phyloP scores from a whole-genome alignment of 176 grass and related monocot genomes.

The Zea luxurians region DNA sequence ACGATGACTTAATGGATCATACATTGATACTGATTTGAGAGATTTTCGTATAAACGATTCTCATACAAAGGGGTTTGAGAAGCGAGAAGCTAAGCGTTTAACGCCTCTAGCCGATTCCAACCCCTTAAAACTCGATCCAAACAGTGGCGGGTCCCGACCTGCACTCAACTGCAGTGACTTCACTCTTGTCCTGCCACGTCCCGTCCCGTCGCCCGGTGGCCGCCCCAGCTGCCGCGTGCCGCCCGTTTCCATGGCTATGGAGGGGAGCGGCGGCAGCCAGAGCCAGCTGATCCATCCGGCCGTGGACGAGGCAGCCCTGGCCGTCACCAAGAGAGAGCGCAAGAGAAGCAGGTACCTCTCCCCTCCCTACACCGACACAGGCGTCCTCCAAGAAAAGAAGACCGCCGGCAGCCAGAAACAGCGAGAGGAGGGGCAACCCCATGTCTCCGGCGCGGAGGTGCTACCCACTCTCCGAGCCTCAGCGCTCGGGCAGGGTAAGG shows the following conservation, averaged over 20 bases:
- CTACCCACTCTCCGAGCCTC: conserved; percentile 29
- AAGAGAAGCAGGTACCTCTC: conserved; percentile 93
- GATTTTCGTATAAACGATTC: too few relatives aligned
- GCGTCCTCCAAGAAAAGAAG: too few relatives aligned
- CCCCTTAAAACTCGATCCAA: too few relatives aligned
- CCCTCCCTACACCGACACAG: conserved; percentile 46
- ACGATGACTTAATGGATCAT: too few relatives aligned
- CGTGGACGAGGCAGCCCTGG: not conserved
- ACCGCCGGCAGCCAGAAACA: not conserved
- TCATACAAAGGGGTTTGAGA: too few relatives aligned
- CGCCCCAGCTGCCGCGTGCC: not conserved
- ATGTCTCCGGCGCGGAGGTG: conserved; percentile 25
- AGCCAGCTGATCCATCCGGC: not conserved
- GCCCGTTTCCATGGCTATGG: not conserved
- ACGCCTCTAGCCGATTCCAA: too few relatives aligned
- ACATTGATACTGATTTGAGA: too few relatives aligned
- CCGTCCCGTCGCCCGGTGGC: not conserved
- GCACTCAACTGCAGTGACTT: not conserved
- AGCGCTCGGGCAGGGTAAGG: not conserved
- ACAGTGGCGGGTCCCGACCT: not conserved
- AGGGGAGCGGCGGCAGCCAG: not conserved
- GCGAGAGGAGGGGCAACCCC: not conserved
- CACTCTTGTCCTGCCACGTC: not conserved
- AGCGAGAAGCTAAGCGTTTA: too few relatives aligned
- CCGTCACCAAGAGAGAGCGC: conserved; percentile 47